Percentiles rank a stretch among this genome's conserved stretches.
These are phyloP conservation scores for Inonotus obliquus DNA, from an alignment of 1,284 basidiomycete species.

Conservation along the genomic window DNA sequence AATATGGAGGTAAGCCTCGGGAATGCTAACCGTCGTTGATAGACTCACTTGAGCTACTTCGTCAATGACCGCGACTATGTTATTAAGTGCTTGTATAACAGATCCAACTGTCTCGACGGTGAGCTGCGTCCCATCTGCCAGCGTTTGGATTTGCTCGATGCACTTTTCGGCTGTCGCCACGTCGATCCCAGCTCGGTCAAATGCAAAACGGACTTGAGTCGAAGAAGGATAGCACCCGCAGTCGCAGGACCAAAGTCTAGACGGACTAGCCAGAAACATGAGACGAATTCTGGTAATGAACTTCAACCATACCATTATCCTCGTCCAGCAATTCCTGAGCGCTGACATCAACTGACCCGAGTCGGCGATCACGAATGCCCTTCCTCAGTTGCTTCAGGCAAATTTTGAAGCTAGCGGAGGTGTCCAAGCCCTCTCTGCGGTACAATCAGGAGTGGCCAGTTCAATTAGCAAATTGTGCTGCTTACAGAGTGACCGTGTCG, in stretches of 20 bases:
- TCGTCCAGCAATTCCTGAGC: too few species aligned
- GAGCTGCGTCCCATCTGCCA: accelerated
- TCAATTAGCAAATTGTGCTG: too few species aligned
- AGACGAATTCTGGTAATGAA: too few species aligned
- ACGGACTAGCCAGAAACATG: too few species aligned
- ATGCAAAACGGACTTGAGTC: not conserved
- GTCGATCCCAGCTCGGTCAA: not conserved
- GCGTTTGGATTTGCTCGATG: not conserved
- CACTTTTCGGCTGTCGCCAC: not conserved
- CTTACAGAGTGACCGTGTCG: too few species aligned
- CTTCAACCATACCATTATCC: too few species aligned
- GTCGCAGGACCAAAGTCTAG: too few species aligned
- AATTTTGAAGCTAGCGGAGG: too few species aligned
- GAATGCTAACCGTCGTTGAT: not conserved
- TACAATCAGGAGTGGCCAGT: too few species aligned
- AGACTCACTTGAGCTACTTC: not conserved
- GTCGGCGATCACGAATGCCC: too few species aligned
- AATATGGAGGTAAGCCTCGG: not conserved
- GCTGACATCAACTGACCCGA: not conserved
- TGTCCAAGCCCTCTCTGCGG: too few species aligned
- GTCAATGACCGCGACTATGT: not conserved
- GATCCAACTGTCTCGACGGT: not conserved
- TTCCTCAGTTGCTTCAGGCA: too few species aligned
- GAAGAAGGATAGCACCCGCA: not conserved
- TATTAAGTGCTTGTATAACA: not conserved